Evolutionary conservation across 495 filamentous ascomycete genomes (phyloP), one percentile per base, ranked within the genome.

Genomic region (Cenococcum geophilum): DNA sequence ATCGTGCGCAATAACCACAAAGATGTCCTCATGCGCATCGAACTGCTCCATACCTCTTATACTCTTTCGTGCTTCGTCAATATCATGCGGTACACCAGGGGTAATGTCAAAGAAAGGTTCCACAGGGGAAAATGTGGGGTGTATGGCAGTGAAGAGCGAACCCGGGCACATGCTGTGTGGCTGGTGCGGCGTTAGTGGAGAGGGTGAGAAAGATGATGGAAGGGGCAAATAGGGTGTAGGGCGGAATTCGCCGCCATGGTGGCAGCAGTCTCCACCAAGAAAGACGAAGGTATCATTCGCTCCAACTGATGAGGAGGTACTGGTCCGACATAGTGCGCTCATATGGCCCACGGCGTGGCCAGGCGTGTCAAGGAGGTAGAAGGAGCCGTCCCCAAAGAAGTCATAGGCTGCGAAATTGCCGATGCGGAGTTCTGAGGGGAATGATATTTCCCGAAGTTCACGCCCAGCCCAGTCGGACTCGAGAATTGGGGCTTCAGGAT

Each of bases 281-380:
- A 82, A 71, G 61, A 83, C 70, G 59, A 80, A 83, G 10, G 75
- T 25, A 6, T 27, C 40, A 14, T 45, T 18, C 40, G 18, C 40
- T 45, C 22, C 1, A 32, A 6, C 6, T 2, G 27, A 32, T 32
- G 6, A 6, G 2, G 27, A 3, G 6, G 27, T 64, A 62, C 77
- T 80, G n/a, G 77, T 78, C 4, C 80, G 71, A 10, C 79, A 81
- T 5, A 85, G 68, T 1, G 64, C 81, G 58, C 76, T 77, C 6
- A 82, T 72, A 61, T 85, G 81, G 0, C 82, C 81, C 40, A 78
- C 69, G n/a, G 76, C 73, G 54, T 83, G 82, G 25, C 82, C 82
- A 1, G 80, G 79, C 0, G 77, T 64, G 60, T 82, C 74, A 27
- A 84, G 73, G 36, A 83, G 72, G 69, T 80, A 81, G 53, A 83